Evolutionary conservation across 495 filamentous ascomycete species (phyloP), one percentile per base, ranked within the genome.

Genomic region (Aspergillus panamensis): DNA sequence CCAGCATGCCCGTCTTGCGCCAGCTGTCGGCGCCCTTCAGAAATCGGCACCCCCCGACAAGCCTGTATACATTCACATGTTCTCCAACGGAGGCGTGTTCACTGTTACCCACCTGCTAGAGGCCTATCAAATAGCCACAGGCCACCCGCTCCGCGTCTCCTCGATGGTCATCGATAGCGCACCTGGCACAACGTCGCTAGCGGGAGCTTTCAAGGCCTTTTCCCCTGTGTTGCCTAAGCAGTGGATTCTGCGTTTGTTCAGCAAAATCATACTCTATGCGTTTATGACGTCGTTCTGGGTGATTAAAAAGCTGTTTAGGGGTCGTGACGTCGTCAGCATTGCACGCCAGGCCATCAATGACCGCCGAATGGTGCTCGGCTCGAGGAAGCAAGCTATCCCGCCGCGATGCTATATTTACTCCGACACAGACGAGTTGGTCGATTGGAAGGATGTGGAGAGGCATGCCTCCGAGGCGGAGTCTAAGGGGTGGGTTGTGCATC

Each of bases 351-450:
- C 48, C 31, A 65, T 74, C 42, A 73, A 75, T 61, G 70, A 77
- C 50, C 16, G 14, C 0, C 55, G 39, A 12, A 53, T 77, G 17
- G 45, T 78, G 19, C 59, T 53, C 17, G 57, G 67, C 14, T 59
- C 60, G 49, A 62, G 59, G 25, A 50, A 49, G 8, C 53, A 59
- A 7, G 49, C 48, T 7, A 57, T 55, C 21, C 61, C 56, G 17
- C 66, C 67, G 6, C 47, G 64, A 29, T 77, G 73, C 54, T 80
- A 80, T 58, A 71, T 80, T 8, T 80, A 80, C 33, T 77, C 75
- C 6, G 69, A 78, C 45, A 39, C 57, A 3, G 78, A 80, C 67
- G 70, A 73, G 6, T 63, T 80, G 55, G 68, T 78, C 6, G 55
- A 69, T 29, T 69, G 56, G 48, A 58, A 53, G 30, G 70, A 77